A percentile compares a stretch with the other conserved stretches of the same genome.
These are phyloP conservation scores for Posidonia oceanica DNA, from an alignment of 116 monocot species.

Conservation along the genomic window DNA sequence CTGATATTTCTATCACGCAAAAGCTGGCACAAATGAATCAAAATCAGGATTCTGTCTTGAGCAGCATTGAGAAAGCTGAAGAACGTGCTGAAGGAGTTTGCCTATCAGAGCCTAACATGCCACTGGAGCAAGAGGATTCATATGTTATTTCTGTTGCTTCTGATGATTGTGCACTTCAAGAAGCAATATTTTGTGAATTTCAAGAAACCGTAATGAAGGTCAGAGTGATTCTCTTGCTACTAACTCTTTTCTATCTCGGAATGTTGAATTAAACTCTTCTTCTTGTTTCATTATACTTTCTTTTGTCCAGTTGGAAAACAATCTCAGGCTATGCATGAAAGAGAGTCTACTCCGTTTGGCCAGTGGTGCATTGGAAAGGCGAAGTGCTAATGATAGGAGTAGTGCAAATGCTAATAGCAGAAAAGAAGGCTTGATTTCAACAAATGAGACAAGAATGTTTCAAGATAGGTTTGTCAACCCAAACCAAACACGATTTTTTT, in stretches of 20 bases:
- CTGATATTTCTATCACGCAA: conserved; percentile 33
- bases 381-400: conserved; percentile 38
- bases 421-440: conserved; percentile 37
- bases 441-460: conserved; percentile 16
- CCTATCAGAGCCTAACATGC: conserved; percentile 27
- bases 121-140: conserved; percentile 27
- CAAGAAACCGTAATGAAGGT: conserved; percentile 78
- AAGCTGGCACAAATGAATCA: conserved; percentile 26
- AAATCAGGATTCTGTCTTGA: conserved; percentile 15
- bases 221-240: background rate
- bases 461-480: conserved; percentile 32
- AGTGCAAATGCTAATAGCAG: conserved; percentile 35
- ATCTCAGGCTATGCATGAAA: conserved; percentile 47
- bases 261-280: background rate
- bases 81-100: conserved; percentile 22
- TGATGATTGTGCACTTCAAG: conserved; percentile 38
- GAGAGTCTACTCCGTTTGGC: conserved; percentile 85
- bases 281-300: conserved; percentile 4
- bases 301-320: conserved; percentile 50
- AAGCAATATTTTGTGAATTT: conserved; percentile 58
- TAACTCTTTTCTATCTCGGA: background rate
- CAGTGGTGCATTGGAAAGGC: conserved; percentile 61
- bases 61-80: conserved; percentile 22
- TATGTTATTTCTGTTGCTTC: conserved; percentile 16
- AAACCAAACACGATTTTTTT: background rate